A percentile compares a stretch with the other conserved stretches of the same genome.
phyloP scores from a whole-genome alignment of 2,329 filamentous ascomycete genomes.

The Trichoderma simmonsii region DNA sequence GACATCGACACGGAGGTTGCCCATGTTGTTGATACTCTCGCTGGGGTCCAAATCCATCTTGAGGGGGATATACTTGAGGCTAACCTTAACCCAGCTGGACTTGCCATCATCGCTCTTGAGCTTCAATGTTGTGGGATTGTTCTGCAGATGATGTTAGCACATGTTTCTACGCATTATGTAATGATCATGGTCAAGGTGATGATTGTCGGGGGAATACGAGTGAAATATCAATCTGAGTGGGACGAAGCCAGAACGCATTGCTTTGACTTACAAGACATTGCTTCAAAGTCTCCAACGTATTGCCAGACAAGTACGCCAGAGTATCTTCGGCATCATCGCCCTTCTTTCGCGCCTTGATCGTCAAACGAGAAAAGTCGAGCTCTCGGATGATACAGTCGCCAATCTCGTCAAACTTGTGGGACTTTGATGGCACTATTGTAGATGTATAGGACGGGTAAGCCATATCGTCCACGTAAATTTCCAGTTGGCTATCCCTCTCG shows the following conservation, averaged over 20 bases:
- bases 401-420: conserved; percentile 80
- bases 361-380: conserved; percentile 93
- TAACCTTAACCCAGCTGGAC: conserved; percentile 79
- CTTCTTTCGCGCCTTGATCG: conserved; percentile 80
- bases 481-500: conserved; percentile 70
- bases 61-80: conserved; percentile 90
- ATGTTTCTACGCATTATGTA: background rate
- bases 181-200: background rate
- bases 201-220: background rate
- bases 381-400: conserved; percentile 96
- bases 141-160: conserved; percentile 45
- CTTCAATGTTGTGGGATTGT: conserved; percentile 81
- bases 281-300: conserved; percentile 82
- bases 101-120: conserved; percentile 76
- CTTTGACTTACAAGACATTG: conserved; percentile 68
- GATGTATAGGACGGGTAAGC: conserved; percentile 86
- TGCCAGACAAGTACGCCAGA: conserved; percentile 77
- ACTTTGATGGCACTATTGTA: conserved; percentile 66
- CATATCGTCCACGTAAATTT: conserved; percentile 93
- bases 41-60: conserved; percentile 91
- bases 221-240: background rate
- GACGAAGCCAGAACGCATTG: background rate
- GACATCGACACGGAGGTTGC: conserved; percentile 88
- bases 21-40: conserved; percentile 99
- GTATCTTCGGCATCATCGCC: conserved; percentile 72